Conservation (phyloP, 345 rosid genomes). For the Lepidium didymum region DNA sequence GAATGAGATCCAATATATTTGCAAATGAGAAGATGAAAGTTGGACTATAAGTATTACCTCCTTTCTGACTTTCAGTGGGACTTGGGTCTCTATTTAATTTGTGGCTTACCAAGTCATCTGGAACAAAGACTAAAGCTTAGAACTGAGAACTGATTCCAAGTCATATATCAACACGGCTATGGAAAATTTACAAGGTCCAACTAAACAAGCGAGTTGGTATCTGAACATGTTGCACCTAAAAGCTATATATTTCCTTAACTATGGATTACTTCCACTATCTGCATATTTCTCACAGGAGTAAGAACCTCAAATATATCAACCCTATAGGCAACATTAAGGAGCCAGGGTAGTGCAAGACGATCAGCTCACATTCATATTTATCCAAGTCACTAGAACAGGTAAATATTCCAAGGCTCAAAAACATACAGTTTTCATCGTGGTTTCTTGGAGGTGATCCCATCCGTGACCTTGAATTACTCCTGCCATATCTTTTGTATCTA, state of each 20-base stretch:
- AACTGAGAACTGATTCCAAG: neutral
- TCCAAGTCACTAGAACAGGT: neutral
- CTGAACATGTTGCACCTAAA: neutral
- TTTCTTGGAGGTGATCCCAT: slow-evolving; percentile 47
- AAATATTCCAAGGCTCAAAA: neutral
- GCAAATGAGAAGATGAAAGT: slow-evolving; percentile 3
- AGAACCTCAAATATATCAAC: neutral
- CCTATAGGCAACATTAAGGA: neutral
- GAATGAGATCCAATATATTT: slow-evolving; percentile 6
- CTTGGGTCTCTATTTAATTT: slow-evolving; percentile 47
- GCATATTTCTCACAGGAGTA: neutral
- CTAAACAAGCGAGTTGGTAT: neutral
- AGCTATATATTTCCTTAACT: neutral
- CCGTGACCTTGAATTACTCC: slow-evolving; percentile 39
- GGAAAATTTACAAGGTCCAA: neutral
- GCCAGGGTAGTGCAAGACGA: neutral
- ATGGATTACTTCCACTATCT: neutral
- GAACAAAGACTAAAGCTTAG: slow-evolving; percentile 23
- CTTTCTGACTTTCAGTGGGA: slow-evolving; percentile 48
- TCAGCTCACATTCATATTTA: neutral
- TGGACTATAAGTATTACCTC: slow-evolving; percentile 45
- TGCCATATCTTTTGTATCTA: slow-evolving; percentile 39
- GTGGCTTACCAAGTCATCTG: slow-evolving; percentile 59
- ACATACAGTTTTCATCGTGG: slow-evolving; percentile 64
- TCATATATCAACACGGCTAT: neutral